These are phyloP conservation scores for Bocquillonia castaneifolia DNA, from an alignment of 441 rosid genomes.

Conservation along the genomic window DNA sequence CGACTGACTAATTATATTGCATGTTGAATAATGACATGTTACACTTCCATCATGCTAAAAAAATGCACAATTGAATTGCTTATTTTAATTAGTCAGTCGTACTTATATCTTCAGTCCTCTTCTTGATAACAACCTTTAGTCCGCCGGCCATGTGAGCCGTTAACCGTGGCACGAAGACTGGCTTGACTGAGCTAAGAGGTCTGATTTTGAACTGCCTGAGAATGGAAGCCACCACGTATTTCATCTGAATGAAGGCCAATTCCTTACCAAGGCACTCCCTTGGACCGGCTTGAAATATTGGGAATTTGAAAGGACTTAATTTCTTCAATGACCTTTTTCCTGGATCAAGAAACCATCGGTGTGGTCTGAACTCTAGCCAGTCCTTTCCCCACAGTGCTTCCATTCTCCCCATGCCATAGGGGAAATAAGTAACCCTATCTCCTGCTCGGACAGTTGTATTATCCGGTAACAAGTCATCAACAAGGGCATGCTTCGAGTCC, in stretches of 20 bases:
- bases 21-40: slow-evolving; percentile 21
- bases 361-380: slow-evolving; percentile 35
- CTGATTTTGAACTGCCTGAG: slow-evolving; percentile 42
- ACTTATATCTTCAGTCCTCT: slow-evolving; percentile 34
- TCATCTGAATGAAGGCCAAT: slow-evolving; percentile 39
- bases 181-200: slow-evolving; percentile 33
- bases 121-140: slow-evolving; percentile 45
- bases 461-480: slow-evolving; percentile 43
- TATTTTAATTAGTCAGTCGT: slow-evolving; percentile 5
- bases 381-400: slow-evolving; percentile 46
- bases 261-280: slow-evolving; percentile 45
- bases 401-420: slow-evolving; percentile 52
- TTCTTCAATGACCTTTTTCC: slow-evolving; percentile 26
- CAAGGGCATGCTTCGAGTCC: slow-evolving; percentile 36
- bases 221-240: slow-evolving; percentile 45
- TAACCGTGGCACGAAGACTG: slow-evolving; percentile 61
- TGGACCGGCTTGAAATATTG: slow-evolving; percentile 44
- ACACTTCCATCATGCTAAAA: slow-evolving; percentile 14
- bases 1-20: slow-evolving; percentile 8
- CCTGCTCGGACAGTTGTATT: slow-evolving; percentile 34
- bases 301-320: slow-evolving; percentile 35
- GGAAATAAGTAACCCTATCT: slow-evolving; percentile 32
- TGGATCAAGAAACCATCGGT: slow-evolving; percentile 35
- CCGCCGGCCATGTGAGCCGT: slow-evolving; percentile 94
- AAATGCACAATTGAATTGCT: slow-evolving; percentile 20